A percentile compares a stretch with the other conserved stretches of the same genome.
Conservation (phyloP, 83 land plant species). For the Thuja plicata region DNA sequence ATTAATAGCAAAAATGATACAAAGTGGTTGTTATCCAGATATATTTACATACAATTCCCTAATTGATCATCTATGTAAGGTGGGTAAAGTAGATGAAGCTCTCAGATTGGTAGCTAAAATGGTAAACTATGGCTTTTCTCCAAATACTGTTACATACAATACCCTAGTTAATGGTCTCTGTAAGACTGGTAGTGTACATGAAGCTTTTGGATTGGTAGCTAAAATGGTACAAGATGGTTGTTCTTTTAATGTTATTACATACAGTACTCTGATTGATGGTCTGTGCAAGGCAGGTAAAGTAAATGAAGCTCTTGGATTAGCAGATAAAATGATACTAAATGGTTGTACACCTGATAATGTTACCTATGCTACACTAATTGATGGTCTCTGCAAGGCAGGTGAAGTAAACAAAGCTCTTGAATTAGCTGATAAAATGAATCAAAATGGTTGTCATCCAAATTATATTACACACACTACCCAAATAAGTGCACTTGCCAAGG, state of each 20-base stretch:
- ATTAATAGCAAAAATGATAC: not conserved
- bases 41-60: slow-evolving; percentile 16
- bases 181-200: not conserved
- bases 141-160: not conserved
- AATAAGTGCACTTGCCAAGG: slow-evolving; percentile 37
- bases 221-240: slow-evolving; percentile 1
- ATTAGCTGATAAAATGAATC: slow-evolving; percentile 35
- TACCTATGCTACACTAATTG: not conserved
- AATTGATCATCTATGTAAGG: slow-evolving; percentile 18
- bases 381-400: slow-evolving; percentile 26
- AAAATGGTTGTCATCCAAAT: slow-evolving; percentile 28
- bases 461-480: slow-evolving; percentile 38
- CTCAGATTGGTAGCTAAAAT: not conserved
- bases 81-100: not conserved
- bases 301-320: not conserved
- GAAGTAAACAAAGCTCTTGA: slow-evolving; percentile 30
- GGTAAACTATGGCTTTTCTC: not conserved
- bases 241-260: not conserved
- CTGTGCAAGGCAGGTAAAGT: not conserved
- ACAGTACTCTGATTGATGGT: not conserved
- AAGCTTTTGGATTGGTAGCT: not conserved
- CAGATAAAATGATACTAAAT: not conserved
- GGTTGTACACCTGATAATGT: not conserved
- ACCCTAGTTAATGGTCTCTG: not conserved
- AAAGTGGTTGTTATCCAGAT: slow-evolving; percentile 14